Evolutionary conservation across 257 asterid genomes (phyloP).

Genomic region (Knoxia roxburghii): DNA sequence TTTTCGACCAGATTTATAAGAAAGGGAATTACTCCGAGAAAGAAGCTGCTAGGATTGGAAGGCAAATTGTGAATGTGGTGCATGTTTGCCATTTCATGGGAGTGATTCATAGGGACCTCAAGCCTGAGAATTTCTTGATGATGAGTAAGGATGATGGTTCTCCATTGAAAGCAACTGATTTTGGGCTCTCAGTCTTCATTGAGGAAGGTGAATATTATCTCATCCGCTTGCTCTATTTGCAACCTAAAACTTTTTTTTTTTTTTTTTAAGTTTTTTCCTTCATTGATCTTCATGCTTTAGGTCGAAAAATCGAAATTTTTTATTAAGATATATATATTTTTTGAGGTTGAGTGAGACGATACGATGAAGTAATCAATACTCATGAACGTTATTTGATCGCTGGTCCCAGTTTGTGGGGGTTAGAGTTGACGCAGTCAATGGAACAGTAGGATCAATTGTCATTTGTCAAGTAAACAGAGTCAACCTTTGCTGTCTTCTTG

Average conservation of each 20-base stretch:
- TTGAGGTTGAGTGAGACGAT: background rate
- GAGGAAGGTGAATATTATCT: conserved; percentile 33
- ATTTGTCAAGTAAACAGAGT: conserved; percentile 21
- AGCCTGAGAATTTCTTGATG: conserved; percentile 45
- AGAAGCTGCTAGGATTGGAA: conserved; percentile 40
- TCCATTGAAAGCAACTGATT: conserved; percentile 36
- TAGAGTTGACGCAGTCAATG: conserved; percentile 23
- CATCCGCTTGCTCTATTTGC: background rate
- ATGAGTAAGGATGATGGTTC: conserved; percentile 26
- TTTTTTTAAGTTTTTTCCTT: too few relatives aligned
- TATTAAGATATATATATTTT: too few relatives aligned
- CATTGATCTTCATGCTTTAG: too few relatives aligned
- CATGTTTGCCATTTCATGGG: conserved; percentile 46
- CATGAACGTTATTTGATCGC: background rate
- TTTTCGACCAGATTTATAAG: conserved; percentile 33
- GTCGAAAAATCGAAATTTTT: too few relatives aligned
- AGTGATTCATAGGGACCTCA: conserved; percentile 40
- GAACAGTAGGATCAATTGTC: conserved; percentile 4
- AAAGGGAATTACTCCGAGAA: conserved; percentile 42
- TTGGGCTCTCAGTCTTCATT: conserved; percentile 42
- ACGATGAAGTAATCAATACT: too few relatives aligned
- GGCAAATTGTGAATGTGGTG: conserved; percentile 41
- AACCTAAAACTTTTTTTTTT: background rate
- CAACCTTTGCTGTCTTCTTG: background rate
- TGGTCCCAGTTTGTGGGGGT: conserved; percentile 12